Percentiles rank a stretch among this genome's conserved stretches.
These are phyloP conservation scores for Harrya chromipes DNA, from an alignment of 768 basidiomycete species.

Conservation along the genomic window DNA sequence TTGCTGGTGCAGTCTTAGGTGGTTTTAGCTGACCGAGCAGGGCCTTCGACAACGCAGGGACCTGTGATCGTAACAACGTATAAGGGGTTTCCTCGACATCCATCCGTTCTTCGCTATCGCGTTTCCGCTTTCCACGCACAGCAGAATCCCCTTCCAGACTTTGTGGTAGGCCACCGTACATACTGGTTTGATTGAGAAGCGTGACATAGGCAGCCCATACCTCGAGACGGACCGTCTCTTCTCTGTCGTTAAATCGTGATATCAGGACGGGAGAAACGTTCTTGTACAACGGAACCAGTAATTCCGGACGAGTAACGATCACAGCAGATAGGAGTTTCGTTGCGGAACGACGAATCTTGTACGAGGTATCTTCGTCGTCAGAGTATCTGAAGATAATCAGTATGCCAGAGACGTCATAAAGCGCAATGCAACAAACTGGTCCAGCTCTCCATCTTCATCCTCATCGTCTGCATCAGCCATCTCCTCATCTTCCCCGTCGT, in stretches of 20 bases:
- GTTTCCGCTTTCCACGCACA: constrained; percentile 68
- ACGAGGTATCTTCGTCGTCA: constrained; percentile 97
- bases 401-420: not conserved
- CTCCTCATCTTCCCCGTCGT: constrained; percentile 62
- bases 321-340: constrained; percentile 86
- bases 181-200: constrained; percentile 78
- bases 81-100: constrained; percentile 72
- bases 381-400: constrained; percentile 61
- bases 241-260: constrained; percentile 89
- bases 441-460: constrained; percentile 79
- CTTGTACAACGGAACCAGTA: constrained; percentile 74
- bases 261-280: constrained; percentile 86
- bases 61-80: constrained; percentile 67
- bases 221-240: constrained; percentile 91
- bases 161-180: constrained; percentile 68
- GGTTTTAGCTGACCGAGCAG: constrained; percentile 84
- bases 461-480: constrained; percentile 62
- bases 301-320: constrained; percentile 87
- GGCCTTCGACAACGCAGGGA: constrained; percentile 74
- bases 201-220: constrained; percentile 84
- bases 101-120: constrained; percentile 73
- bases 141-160: constrained; percentile 45
- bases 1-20: constrained; percentile 69
- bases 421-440: constrained; percentile 52
- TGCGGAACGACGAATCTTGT: constrained; percentile 93